Evolutionary conservation across 2,329 filamentous ascomycete species (phyloP).

Genomic region (Fusarium solani-melongenae): DNA sequence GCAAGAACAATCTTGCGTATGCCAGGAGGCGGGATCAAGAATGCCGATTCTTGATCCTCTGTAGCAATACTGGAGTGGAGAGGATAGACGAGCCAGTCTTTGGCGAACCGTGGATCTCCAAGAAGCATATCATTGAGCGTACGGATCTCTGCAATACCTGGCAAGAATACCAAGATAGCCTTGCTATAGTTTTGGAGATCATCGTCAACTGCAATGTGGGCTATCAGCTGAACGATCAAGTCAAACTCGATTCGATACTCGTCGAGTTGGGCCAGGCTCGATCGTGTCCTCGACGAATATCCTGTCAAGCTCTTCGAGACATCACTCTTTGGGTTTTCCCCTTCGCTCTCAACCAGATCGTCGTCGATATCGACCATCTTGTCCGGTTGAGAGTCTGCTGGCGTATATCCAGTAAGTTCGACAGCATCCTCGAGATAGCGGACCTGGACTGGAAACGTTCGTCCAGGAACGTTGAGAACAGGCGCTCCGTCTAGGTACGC

Average conservation of each 20-base stretch:
- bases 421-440: constrained; percentile 93
- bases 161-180: constrained; percentile 93
- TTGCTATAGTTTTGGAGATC: constrained; percentile 80
- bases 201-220: constrained; percentile 77
- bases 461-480: constrained; percentile 88
- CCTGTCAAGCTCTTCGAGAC: constrained; percentile 73
- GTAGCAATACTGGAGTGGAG: constrained; percentile 95
- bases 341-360: constrained; percentile 63
- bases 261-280: constrained; percentile 80
- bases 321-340: constrained; percentile 64
- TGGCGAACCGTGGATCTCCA: constrained; percentile 79
- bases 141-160: constrained; percentile 92
- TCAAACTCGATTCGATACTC: constrained; percentile 94
- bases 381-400: constrained; percentile 55
- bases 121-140: constrained; percentile 87
- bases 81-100: constrained; percentile 86
- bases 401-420: constrained; percentile 82
- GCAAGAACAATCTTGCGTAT: constrained; percentile 93
- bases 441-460: constrained; percentile 92
- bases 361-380: constrained; percentile 73
- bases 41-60: constrained; percentile 95
- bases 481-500: constrained; percentile 87
- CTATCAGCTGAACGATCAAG: constrained; percentile 82
- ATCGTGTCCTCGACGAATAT: constrained; percentile 82
- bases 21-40: constrained; percentile 83